phyloP scores from a whole-genome alignment of 371 early-diverging fungal genomes.

The Mucor indicus region DNA sequence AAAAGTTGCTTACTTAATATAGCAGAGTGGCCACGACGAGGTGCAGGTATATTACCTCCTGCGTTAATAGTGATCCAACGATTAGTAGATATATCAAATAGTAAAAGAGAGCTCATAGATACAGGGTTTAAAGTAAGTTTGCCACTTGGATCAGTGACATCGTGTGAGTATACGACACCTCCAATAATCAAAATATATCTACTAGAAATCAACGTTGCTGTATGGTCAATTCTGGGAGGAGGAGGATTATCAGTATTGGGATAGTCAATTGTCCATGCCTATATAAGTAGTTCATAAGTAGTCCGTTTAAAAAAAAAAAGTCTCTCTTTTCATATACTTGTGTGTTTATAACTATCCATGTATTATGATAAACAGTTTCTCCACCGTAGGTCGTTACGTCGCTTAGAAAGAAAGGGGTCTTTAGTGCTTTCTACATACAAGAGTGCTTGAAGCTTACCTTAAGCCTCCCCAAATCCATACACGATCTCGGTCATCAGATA shows the following conservation, averaged over 20 bases:
- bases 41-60: constrained; percentile 44
- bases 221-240: constrained; percentile 27
- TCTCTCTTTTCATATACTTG: constrained; percentile 12
- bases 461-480: constrained; percentile 43
- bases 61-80: constrained; percentile 38
- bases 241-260: constrained; percentile 7
- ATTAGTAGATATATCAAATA: constrained; percentile 25
- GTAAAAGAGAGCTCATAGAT: constrained; percentile 34
- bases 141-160: constrained; percentile 26
- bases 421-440: neutral
- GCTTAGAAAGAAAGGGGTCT: neutral
- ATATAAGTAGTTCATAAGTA: neutral
- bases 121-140: constrained; percentile 30
- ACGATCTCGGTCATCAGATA: constrained; percentile 28
- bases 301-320: neutral
- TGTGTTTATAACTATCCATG: constrained; percentile 32
- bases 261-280: constrained; percentile 20
- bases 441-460: no score
- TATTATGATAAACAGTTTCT: constrained; percentile 15
- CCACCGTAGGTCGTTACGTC: constrained; percentile 15
- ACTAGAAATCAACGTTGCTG: constrained; percentile 23
- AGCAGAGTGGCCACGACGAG: constrained; percentile 41
- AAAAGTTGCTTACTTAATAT: constrained; percentile 26
- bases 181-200: constrained; percentile 22
- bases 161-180: constrained; percentile 15